These are phyloP conservation scores for Aspergillus sp. DNA, from an alignment of 2,329 filamentous ascomycete genomes.

Conservation along the genomic window DNA sequence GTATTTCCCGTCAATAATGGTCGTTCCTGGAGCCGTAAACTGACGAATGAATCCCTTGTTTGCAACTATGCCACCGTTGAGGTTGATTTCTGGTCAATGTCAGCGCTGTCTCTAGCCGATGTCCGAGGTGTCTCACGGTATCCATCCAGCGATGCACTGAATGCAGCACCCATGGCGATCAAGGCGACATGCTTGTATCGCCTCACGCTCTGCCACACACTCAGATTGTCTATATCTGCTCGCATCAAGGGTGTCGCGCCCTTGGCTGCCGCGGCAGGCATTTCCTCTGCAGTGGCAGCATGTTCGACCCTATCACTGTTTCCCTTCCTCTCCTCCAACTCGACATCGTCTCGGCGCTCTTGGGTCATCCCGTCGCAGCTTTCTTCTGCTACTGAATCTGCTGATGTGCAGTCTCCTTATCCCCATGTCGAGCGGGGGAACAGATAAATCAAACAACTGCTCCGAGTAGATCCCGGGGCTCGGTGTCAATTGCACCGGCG, in stretches of 20 bases:
- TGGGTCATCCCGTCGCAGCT: background rate
- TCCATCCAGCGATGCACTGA: slow-evolving; percentile 43
- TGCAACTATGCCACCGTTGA: slow-evolving; percentile 41
- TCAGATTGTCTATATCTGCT: slow-evolving; percentile 37
- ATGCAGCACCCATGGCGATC: slow-evolving; percentile 43
- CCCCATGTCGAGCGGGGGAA: background rate
- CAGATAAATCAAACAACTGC: background rate
- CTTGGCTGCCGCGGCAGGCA: background rate
- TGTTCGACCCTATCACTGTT: slow-evolving; percentile 7
- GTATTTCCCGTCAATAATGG: slow-evolving; percentile 36
- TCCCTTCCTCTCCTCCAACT: background rate
- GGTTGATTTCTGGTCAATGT: slow-evolving; percentile 23
- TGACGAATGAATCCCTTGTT: slow-evolving; percentile 44
- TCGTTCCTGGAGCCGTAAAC: slow-evolving; percentile 29
- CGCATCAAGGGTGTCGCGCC: slow-evolving; percentile 28
- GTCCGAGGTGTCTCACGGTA: slow-evolving; percentile 32
- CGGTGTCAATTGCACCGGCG: background rate
- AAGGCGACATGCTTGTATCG: slow-evolving; percentile 35
- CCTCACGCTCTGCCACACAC: slow-evolving; percentile 38
- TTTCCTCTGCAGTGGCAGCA: background rate
- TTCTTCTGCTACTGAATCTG: background rate
- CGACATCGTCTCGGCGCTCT: background rate
- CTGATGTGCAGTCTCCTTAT: background rate
- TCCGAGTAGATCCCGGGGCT: background rate
- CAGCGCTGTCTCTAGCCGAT: background rate